phyloP scores from a whole-genome alignment of 108 stramenopile genomes.

The Fragilariopsis cylindrus region DNA sequence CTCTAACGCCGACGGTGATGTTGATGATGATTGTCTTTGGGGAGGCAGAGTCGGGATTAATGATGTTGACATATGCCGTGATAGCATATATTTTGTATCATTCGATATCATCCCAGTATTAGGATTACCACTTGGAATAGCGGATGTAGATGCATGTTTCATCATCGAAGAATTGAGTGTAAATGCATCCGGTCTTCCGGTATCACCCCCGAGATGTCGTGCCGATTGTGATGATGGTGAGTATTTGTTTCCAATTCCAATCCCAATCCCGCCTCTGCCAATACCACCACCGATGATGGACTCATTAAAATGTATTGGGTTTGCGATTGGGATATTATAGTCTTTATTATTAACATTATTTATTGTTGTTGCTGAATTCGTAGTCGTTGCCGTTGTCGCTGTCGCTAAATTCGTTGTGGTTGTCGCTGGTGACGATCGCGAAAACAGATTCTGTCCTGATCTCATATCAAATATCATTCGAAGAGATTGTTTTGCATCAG shows the following conservation, averaged over 20 bases:
- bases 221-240: too few relatives aligned
- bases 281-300: neutral
- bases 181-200: neutral
- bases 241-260: neutral
- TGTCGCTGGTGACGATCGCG: neutral
- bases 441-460: constrained; percentile 8
- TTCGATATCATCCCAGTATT: neutral
- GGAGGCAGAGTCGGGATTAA: constrained; percentile 1
- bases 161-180: neutral
- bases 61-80: constrained; percentile 8
- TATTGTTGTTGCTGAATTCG: neutral
- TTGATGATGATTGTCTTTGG: neutral
- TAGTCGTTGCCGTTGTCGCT: neutral
- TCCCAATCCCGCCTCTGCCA: neutral
- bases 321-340: too few relatives aligned
- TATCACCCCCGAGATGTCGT: too few relatives aligned
- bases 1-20: neutral
- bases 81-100: constrained; percentile 2
- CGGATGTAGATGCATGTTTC: neutral
- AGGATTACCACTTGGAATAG: neutral
- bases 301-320: neutral
- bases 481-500: constrained; percentile 21
- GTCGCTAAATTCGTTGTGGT: neutral
- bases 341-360: too few relatives aligned
- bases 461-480: constrained; percentile 22